A percentile compares a stretch with the other conserved stretches of the same genome.
Conservation (phyloP, 2,329 filamentous ascomycete genomes). For the Fusarium heterosporum region DNA sequence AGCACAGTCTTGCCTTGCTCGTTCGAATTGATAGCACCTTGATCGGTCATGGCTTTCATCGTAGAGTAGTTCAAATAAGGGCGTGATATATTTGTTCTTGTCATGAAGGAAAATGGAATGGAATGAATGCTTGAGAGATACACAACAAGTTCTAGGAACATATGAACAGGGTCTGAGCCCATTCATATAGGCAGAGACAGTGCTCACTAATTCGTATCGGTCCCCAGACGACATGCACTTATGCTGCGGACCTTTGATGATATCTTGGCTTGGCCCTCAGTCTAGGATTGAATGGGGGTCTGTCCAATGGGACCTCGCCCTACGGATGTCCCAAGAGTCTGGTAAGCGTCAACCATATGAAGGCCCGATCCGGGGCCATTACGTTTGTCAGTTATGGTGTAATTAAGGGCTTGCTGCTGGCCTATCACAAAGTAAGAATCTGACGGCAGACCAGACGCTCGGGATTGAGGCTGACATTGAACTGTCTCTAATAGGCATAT, state of each 20-base stretch:
- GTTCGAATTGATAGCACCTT: conserved; percentile 1
- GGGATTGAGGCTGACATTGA: conserved; percentile 35
- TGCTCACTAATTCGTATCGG: conserved; percentile 8
- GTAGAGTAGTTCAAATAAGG: background rate
- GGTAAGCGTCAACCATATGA: conserved; percentile 37
- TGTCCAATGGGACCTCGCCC: conserved; percentile 15
- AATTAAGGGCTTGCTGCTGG: conserved; percentile 6
- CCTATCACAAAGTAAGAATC: conserved; percentile 42
- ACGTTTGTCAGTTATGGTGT: conserved; percentile 27
- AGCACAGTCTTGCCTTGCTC: conserved; percentile 12
- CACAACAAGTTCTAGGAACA: background rate
- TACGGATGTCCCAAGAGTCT: conserved; percentile 15
- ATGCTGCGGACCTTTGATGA: conserved; percentile 12
- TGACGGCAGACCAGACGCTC: conserved; percentile 38
- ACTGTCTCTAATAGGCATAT: conserved; percentile 32
- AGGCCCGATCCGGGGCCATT: conserved; percentile 35
- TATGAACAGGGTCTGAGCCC: conserved; percentile 1
- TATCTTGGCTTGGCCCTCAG: conserved; percentile 19
- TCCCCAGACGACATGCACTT: conserved; percentile 2
- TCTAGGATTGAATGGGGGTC: conserved; percentile 24
- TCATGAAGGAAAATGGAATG: background rate
- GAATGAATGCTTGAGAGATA: background rate
- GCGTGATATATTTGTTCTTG: background rate
- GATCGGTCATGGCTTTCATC: conserved; percentile 18
- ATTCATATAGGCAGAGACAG: conserved; percentile 18